Evolutionary conservation across 2,329 filamentous ascomycete genomes (phyloP).

Genomic region (Plenodomus biglobosus): DNA sequence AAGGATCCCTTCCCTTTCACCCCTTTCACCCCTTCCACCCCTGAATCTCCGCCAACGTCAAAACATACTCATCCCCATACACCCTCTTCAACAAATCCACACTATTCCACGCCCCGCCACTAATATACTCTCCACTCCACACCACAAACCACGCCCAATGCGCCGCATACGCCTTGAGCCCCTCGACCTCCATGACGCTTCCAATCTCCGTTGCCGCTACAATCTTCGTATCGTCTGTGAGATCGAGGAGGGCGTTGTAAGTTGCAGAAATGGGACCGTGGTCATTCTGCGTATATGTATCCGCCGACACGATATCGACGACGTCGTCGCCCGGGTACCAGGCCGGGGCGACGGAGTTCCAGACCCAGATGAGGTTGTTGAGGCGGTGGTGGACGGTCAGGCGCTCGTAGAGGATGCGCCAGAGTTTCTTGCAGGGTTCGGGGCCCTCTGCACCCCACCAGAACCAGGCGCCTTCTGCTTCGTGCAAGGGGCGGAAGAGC

Average conservation of each 20-base stretch:
- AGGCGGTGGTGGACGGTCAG: constrained; percentile 50
- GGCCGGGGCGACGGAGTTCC: constrained; percentile 50
- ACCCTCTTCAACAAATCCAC: constrained; percentile 46
- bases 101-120: constrained; percentile 47
- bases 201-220: constrained; percentile 54
- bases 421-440: constrained; percentile 51
- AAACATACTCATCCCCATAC: constrained; percentile 29
- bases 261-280: constrained; percentile 51
- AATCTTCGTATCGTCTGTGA: constrained; percentile 52
- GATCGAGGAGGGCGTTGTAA: constrained; percentile 49
- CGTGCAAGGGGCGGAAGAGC: constrained; percentile 53
- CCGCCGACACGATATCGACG: constrained; percentile 52
- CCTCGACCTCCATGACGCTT: constrained; percentile 48
- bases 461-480: constrained; percentile 56
- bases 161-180: constrained; percentile 49
- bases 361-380: constrained; percentile 55
- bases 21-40: constrained; percentile 17
- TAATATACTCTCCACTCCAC: constrained; percentile 51
- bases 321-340: constrained; percentile 54
- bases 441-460: constrained; percentile 56
- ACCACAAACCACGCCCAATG: constrained; percentile 55
- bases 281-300: constrained; percentile 49
- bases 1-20: not conserved
- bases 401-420: constrained; percentile 48
- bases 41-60: constrained; percentile 34